These are phyloP conservation scores for Deinandra increscens DNA, from an alignment of 129 eudicot species.

Conservation along the genomic window DNA sequence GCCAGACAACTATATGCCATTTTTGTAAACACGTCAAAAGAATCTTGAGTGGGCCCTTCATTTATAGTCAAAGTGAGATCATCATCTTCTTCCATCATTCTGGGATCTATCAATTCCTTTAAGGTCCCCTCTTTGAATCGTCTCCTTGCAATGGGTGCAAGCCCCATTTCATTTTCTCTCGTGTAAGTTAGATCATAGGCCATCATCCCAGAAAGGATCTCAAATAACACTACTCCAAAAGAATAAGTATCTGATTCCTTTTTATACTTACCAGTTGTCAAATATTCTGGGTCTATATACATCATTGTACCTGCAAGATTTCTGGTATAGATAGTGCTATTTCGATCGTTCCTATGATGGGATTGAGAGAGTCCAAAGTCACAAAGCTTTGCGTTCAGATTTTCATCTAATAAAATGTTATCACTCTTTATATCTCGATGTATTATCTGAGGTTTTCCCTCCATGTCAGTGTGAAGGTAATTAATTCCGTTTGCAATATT, in stretches of 20 bases:
- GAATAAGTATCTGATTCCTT: neutral
- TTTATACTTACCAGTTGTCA: neutral
- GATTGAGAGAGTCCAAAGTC: neutral
- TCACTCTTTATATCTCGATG: neutral
- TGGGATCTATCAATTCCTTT: neutral
- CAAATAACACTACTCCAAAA: neutral
- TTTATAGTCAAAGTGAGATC: neutral
- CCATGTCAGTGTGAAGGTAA: neutral
- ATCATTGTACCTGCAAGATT: neutral
- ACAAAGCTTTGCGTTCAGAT: neutral
- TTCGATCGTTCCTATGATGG: neutral
- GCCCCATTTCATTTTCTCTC: neutral
- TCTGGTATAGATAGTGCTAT: neutral
- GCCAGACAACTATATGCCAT: neutral
- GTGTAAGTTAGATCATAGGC: neutral
- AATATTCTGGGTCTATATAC: neutral
- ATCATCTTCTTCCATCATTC: neutral
- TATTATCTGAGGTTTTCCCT: neutral
- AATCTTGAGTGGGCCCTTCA: neutral
- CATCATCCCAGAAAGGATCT: neutral
- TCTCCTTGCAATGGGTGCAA: constrained; percentile 1
- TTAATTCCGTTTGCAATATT: neutral
- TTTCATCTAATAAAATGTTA: neutral
- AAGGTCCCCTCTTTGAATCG: neutral
- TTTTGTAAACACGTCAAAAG: neutral